Evolutionary conservation across 2,329 filamentous ascomycete genomes (phyloP).

Genomic region (Fusarium albosuccineum): DNA sequence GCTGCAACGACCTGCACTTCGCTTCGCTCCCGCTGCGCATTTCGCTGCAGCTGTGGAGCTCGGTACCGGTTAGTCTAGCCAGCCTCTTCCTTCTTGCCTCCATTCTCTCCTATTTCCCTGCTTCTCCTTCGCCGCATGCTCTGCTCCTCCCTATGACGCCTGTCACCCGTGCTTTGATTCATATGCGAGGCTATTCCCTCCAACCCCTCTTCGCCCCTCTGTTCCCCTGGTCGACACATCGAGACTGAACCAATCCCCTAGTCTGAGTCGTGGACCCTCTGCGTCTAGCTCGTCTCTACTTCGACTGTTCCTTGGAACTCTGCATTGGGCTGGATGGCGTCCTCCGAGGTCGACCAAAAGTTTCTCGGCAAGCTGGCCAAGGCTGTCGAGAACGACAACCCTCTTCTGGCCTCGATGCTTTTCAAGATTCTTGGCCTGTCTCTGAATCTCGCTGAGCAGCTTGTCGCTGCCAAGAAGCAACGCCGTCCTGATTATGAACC

Average conservation of each 20-base stretch:
- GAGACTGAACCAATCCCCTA: slow-evolving; percentile 40
- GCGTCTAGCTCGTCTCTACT: slow-evolving; percentile 31
- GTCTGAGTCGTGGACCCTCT: slow-evolving; percentile 35
- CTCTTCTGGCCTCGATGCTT: slow-evolving; percentile 82
- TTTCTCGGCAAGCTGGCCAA: slow-evolving; percentile 91
- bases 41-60: slow-evolving; percentile 46
- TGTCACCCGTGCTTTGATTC: slow-evolving; percentile 46
- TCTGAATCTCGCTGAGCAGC: slow-evolving; percentile 85
- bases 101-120: slow-evolving; percentile 38
- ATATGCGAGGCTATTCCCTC: slow-evolving; percentile 47
- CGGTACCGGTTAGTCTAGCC: slow-evolving; percentile 43
- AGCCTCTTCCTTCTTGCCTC: slow-evolving; percentile 43
- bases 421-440: slow-evolving; percentile 94
- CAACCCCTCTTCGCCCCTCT: slow-evolving; percentile 30
- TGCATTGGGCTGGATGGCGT: slow-evolving; percentile 76
- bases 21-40: slow-evolving; percentile 39
- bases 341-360: slow-evolving; percentile 97
- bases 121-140: slow-evolving; percentile 39
- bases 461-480: slow-evolving; percentile 85
- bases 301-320: slow-evolving; percentile 19
- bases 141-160: slow-evolving; percentile 33
- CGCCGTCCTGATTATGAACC: slow-evolving; percentile 84
- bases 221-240: slow-evolving; percentile 37
- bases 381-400: slow-evolving; percentile 81
- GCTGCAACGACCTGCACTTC: slow-evolving; percentile 40